phyloP scores from a whole-genome alignment of 805 yeast species.

The Spathaspora sp. region DNA sequence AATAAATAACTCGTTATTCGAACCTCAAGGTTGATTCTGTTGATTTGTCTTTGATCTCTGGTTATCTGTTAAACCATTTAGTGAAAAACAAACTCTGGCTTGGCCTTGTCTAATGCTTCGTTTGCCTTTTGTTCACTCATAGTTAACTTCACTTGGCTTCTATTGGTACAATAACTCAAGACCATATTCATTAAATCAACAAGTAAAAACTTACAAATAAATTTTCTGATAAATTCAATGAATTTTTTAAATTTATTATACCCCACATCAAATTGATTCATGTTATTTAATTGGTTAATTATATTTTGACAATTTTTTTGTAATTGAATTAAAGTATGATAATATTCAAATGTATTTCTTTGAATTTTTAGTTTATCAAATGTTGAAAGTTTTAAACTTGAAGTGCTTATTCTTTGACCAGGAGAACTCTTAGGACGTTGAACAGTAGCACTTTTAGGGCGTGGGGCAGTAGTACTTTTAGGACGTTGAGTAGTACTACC shows the following conservation, averaged over 20 bases:
- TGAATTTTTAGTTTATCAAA: constrained; percentile 28
- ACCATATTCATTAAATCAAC: constrained; percentile 36
- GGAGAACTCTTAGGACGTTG: constrained; percentile 3
- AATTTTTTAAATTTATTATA: constrained; percentile 19
- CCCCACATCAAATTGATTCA: background rate
- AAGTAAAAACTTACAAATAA: constrained; percentile 32
- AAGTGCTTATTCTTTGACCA: too few relatives aligned
- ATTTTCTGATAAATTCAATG: constrained; percentile 33
- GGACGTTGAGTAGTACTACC: too few relatives aligned
- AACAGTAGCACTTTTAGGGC: too few relatives aligned
- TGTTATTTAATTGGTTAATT: constrained; percentile 6
- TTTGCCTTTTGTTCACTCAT: too few relatives aligned
- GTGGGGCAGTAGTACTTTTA: constrained; percentile 5
- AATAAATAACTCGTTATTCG: too few relatives aligned
- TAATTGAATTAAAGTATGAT: constrained; percentile 13
- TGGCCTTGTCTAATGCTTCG: too few relatives aligned
- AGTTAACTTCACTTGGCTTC: too few relatives aligned
- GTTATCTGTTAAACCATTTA: too few relatives aligned
- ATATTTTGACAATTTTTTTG: constrained; percentile 5
- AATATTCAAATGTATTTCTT: constrained; percentile 31
- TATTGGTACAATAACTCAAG: constrained; percentile 21
- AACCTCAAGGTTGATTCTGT: too few relatives aligned
- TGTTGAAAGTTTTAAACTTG: constrained; percentile 2
- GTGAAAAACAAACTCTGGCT: too few relatives aligned
- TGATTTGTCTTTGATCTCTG: too few relatives aligned